Conservation (phyloP, 2,329 filamentous ascomycete genomes). For the Teratosphaeria nubilosa region DNA sequence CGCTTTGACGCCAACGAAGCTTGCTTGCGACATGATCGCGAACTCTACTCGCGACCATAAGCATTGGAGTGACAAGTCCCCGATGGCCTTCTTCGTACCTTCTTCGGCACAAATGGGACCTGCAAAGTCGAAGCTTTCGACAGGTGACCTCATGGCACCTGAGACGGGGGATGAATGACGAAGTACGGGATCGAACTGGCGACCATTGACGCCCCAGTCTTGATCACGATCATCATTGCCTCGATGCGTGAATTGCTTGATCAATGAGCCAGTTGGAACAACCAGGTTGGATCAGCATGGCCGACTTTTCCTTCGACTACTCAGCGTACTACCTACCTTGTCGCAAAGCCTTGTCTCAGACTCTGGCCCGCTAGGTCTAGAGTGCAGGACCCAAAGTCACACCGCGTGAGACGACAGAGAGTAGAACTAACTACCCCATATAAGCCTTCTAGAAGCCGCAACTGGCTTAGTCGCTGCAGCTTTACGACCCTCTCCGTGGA, state of each 20-base stretch:
- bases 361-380: no score
- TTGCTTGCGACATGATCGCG: not conserved
- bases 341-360: no score
- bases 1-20: not conserved
- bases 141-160: not conserved
- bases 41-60: not conserved
- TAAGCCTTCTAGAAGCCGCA: not conserved
- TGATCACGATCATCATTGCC: not conserved
- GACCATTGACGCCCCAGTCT: no score
- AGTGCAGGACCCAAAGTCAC: not conserved
- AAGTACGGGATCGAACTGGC: no score
- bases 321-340: not conserved
- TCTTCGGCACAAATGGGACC: not conserved
- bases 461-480: not conserved
- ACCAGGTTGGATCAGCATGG: not conserved
- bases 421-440: no score
- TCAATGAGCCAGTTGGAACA: not conserved
- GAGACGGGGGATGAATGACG: not conserved
- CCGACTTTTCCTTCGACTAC: not conserved
- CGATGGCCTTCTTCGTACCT: not conserved
- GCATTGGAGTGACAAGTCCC: no score
- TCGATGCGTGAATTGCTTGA: not conserved
- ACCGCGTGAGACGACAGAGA: not conserved
- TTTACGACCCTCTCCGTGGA: not conserved
- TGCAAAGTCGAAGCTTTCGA: no score